phyloP scores from a whole-genome alignment of 2,329 filamentous ascomycete species.

The Claviceps purpurea region DNA sequence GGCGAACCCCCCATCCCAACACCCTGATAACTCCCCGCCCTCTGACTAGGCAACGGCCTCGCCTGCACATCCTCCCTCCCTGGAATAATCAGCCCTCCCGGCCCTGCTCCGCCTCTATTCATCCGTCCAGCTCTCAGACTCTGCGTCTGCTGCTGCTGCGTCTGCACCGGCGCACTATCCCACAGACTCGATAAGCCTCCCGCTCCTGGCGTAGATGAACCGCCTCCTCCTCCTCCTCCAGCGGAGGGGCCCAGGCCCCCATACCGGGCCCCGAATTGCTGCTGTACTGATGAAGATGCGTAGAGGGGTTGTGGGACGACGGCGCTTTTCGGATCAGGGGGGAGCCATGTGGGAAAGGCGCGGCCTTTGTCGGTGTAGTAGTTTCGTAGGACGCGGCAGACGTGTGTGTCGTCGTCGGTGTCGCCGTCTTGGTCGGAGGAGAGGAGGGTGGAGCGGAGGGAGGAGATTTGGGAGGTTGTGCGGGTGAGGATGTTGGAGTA shows the following conservation, averaged over 20 bases:
- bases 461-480: constrained; percentile 51
- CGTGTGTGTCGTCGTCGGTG: constrained; percentile 82
- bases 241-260: constrained; percentile 27
- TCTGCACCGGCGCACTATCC: constrained; percentile 30
- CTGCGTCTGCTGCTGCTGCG: constrained; percentile 11
- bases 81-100: not conserved
- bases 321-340: constrained; percentile 61
- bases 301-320: constrained; percentile 35
- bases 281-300: constrained; percentile 23
- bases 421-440: constrained; percentile 54
- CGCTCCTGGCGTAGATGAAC: not conserved
- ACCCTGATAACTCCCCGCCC: constrained; percentile 61
- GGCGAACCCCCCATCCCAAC: constrained; percentile 4
- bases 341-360: constrained; percentile 73
- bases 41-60: constrained; percentile 57
- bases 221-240: not conserved
- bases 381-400: constrained; percentile 80
- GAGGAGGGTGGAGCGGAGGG: constrained; percentile 56
- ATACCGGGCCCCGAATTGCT: constrained; percentile 40
- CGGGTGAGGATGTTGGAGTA: constrained; percentile 60
- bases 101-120: constrained; percentile 20
- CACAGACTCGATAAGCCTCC: constrained; percentile 42
- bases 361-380: constrained; percentile 87
- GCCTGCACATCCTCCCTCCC: constrained; percentile 19
- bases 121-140: constrained; percentile 32